Percentiles rank a stretch among this genome's conserved stretches.
These are phyloP conservation scores for Lachnellula subtilissima DNA, from an alignment of 2,329 filamentous ascomycete species.

Conservation along the genomic window DNA sequence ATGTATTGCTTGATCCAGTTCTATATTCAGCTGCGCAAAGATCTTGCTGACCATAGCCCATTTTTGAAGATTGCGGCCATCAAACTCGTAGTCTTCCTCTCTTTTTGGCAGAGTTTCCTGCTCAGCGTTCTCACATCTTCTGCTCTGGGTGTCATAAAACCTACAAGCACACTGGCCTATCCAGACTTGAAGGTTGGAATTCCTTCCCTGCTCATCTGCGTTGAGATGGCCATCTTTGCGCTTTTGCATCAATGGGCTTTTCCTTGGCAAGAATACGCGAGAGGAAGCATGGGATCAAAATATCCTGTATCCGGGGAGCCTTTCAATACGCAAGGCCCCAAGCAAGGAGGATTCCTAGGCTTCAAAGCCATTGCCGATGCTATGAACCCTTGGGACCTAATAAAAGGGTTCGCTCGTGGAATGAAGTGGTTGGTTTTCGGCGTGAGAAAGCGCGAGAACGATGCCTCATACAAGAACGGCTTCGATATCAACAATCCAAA, in stretches of 20 bases:
- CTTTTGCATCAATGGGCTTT: constrained; percentile 80
- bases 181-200: constrained; percentile 79
- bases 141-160: constrained; percentile 52
- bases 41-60: constrained; percentile 64
- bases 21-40: constrained; percentile 68
- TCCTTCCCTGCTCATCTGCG: constrained; percentile 69
- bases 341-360: constrained; percentile 61
- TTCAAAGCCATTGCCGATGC: constrained; percentile 63
- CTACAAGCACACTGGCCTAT: constrained; percentile 58
- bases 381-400: constrained; percentile 76
- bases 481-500: constrained; percentile 13
- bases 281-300: constrained; percentile 25
- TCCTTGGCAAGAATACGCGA: constrained; percentile 63
- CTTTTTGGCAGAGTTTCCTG: constrained; percentile 73
- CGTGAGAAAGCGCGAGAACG: constrained; percentile 53
- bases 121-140: constrained; percentile 55
- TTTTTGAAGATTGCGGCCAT: constrained; percentile 81
- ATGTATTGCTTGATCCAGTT: constrained; percentile 90
- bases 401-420: constrained; percentile 61
- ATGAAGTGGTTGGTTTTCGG: constrained; percentile 79
- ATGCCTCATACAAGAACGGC: constrained; percentile 43
- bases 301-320: constrained; percentile 26
- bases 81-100: constrained; percentile 87
- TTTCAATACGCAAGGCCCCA: constrained; percentile 41
- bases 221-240: constrained; percentile 81